Base-by-base conservation (phyloP, 192 early-diverging fungal species). In the Podila epicladia region DNA sequence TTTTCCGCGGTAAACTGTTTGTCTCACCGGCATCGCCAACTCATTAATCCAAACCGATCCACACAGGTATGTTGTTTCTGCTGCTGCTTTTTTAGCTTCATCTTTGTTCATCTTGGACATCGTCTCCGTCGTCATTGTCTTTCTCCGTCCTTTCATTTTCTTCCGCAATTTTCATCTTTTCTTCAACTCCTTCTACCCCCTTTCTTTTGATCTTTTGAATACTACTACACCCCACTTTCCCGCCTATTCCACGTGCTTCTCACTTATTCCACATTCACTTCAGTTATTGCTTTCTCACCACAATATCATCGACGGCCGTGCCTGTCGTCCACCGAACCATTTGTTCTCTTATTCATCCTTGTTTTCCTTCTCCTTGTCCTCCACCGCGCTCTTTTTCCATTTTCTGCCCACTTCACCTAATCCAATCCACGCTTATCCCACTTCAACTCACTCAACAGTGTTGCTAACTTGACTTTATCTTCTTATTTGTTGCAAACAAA, bases 341-440 rank as follows among this genome's bases (percentile, higher is more conserved):
- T 66, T 29, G 3, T 29, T 29, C 29, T 29, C 29, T 29, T n/a
- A n/a, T n/a, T 29, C 29, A 29, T 29, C 29, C 29, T 29, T 29
- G 29, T 50, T 53, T 5, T 32, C 65, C 2, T 50, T 57, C 2
- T 50, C 49, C 28, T 48, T 5, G 9, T 48, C 9, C 53, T 29
- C 20, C 41, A 0, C 28, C 5, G 22, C 24, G 1, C 20, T 66
- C 15, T 20, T 31, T 29, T 2, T 29, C 24, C 28, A 13, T 4
- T 20, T 4, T 4, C 9, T 31, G 29, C 33, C 38, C n/a, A 53
- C 65, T 73, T 63, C 65, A 37, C 65, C 11, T 37, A 9, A 32
- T 53, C 71, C 65, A 37, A 57, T 73, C 64, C 64, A 65, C 41
- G 55, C 71, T 73, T 69, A 58, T 19, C 35, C 58, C 51, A 48